Conservation (phyloP, 1,139 yeast species). For the Zhuliangozyma parablackwelliae region DNA sequence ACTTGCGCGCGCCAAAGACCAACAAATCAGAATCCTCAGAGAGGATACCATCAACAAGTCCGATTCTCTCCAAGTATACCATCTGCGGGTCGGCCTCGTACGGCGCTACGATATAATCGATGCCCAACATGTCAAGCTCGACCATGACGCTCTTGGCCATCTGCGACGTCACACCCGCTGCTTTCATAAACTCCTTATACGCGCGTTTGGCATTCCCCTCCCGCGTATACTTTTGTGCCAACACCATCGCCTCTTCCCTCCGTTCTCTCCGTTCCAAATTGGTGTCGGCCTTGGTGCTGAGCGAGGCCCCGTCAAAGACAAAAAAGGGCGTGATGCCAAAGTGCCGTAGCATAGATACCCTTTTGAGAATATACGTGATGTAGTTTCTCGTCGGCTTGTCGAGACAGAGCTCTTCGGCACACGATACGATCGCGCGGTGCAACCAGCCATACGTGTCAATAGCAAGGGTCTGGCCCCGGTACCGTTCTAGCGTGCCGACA, state of each 20-base stretch:
- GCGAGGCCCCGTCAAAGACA: slow-evolving; percentile 89
- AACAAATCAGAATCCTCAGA: slow-evolving; percentile 94
- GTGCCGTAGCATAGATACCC: slow-evolving; percentile 59
- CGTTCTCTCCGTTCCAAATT: slow-evolving; percentile 58
- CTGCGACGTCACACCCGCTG: slow-evolving; percentile 82
- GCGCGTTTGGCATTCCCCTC: slow-evolving; percentile 60
- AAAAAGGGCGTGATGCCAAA: slow-evolving; percentile 78
- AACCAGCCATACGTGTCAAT: slow-evolving; percentile 97
- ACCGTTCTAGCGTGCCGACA: slow-evolving; percentile 52
- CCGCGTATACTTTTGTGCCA: slow-evolving; percentile 47
- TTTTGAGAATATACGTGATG: slow-evolving; percentile 54
- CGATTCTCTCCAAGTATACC: slow-evolving; percentile 78
- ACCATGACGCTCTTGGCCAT: slow-evolving; percentile 88
- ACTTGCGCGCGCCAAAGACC: slow-evolving; percentile 74
- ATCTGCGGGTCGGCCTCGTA: slow-evolving; percentile 98
- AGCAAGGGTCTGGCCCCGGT: slow-evolving; percentile 75
- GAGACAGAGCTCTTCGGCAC: slow-evolving; percentile 79
- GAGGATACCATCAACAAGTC: slow-evolving; percentile 77
- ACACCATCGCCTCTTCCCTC: slow-evolving; percentile 53
- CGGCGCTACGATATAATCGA: slow-evolving; percentile 88
- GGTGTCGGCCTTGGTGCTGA: slow-evolving; percentile 76
- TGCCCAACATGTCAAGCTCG: slow-evolving; percentile 53
- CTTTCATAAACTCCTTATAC: slow-evolving; percentile 65
- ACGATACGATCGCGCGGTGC: slow-evolving; percentile 77
- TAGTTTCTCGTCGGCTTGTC: slow-evolving; percentile 68